Base-by-base conservation (phyloP, 2,329 filamentous ascomycete genomes). In the Phoma sp. region DNA sequence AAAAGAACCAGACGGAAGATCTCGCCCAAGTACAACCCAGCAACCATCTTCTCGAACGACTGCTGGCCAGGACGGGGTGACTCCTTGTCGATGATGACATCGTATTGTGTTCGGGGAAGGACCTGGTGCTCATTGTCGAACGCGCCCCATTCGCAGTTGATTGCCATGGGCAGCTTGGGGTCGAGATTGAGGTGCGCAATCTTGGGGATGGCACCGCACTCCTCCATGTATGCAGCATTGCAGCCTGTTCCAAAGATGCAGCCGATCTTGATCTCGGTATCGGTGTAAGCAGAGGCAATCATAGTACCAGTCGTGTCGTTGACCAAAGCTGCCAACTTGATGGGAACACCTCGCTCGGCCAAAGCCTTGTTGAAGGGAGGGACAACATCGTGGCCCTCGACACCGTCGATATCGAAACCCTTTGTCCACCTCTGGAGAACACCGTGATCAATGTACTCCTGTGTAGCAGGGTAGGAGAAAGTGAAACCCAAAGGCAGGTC, bases 201-300 rank as follows among this genome's bases (percentile, higher is more conserved):
- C 82, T 99, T 99, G 61, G 93, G 93, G 61, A 99, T 91, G 10
- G 89, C 90, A 61, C 91, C 92, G 61, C 86, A 90, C 69, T 96
- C 79, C 78, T 99, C 95, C 89, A 99, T 96, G 80, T 99, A 99
- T 35, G 95, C 95, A 36, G 93, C 95, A 70, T 99, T 99, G 80
- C 95, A 97, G 55, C 95, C 95, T 10, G 95, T 99, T 67, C 95
- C 95, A 69, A 99, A 99, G 72, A 99, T 99, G 77, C 93, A 97
- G 51, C 95, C 95, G 68, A 98, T 95, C 78, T 87, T 92, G 85
- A 97, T 96, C 65, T 88, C 86, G 40, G 88, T 80, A 73, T 99
- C 93, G n/a, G 93, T 98, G 78, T 99, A 99, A 27, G 91, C 89
- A 24, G 93, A 98, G 57, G 95, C 95, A 69, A 99, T 96, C 68